Evolutionary conservation across 2,329 filamentous ascomycete species (phyloP).

Genomic region (Penicillium sp.): DNA sequence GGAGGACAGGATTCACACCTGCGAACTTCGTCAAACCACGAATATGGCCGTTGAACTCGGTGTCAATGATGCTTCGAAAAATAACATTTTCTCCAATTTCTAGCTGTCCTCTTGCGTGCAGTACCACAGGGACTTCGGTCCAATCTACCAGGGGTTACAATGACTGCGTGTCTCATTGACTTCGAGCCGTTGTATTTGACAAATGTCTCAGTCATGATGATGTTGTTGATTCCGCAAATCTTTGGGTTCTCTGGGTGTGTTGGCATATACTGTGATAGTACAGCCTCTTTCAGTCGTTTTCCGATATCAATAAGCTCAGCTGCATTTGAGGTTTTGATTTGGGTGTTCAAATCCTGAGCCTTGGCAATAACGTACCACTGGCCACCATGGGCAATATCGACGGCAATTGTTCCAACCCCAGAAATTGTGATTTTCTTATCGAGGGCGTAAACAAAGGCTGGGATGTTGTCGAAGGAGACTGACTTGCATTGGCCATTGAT

Average conservation of each 20-base stretch:
- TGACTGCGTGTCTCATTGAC: slow-evolving; percentile 42
- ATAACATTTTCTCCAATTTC: slow-evolving; percentile 34
- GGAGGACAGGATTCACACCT: slow-evolving; percentile 41
- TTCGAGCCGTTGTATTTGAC: slow-evolving; percentile 23
- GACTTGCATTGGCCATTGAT: slow-evolving; percentile 46
- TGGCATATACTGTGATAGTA: slow-evolving; percentile 37
- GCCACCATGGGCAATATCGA: slow-evolving; percentile 52
- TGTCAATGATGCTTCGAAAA: slow-evolving; percentile 49
- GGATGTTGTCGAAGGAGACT: slow-evolving; percentile 51
- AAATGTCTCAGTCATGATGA: slow-evolving; percentile 43
- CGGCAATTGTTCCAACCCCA: slow-evolving; percentile 41
- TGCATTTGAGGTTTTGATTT: slow-evolving; percentile 36
- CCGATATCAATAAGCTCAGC: slow-evolving; percentile 45
- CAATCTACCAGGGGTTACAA: slow-evolving; percentile 50
- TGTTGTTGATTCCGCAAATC: slow-evolving; percentile 45
- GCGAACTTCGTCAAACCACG: slow-evolving; percentile 42
- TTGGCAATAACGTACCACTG: slow-evolving; percentile 51
- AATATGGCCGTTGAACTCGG: slow-evolving; percentile 46
- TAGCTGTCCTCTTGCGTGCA: slow-evolving; percentile 46
- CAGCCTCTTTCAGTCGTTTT: slow-evolving; percentile 47
- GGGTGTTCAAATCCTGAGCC: slow-evolving; percentile 38
- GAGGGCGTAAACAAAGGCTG: slow-evolving; percentile 46
- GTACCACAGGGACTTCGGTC: slow-evolving; percentile 53
- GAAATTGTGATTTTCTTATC: slow-evolving; percentile 45
- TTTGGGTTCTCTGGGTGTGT: slow-evolving; percentile 48